Conservation (phyloP, 495 filamentous ascomycete genomes). For the Saxophila tyrrhenica region DNA sequence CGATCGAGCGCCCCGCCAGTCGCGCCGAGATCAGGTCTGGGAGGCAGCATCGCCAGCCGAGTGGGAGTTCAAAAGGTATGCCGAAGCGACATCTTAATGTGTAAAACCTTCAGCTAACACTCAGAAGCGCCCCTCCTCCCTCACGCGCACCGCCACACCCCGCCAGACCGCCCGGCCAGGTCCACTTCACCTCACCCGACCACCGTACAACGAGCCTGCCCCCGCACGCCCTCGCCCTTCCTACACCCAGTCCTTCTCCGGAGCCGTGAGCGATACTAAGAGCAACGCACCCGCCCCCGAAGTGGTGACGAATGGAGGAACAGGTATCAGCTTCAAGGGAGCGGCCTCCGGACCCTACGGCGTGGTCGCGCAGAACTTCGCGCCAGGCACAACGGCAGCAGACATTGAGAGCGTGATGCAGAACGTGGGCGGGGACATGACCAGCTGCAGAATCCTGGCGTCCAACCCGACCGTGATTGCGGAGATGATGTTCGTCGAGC, state of each 20-base stretch:
- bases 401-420: conserved; percentile 85
- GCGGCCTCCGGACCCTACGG: conserved; percentile 60
- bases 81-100: neutral
- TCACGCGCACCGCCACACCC: conserved; percentile 1
- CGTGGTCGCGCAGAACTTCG: conserved; percentile 84
- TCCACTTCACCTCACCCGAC: conserved; percentile 27
- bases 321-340: conserved; percentile 60
- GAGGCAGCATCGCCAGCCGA: conserved; percentile 54
- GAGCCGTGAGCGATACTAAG: conserved; percentile 10
- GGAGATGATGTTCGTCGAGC: conserved; percentile 72
- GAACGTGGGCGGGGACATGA: conserved; percentile 56
- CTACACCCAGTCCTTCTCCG: conserved; percentile 25
- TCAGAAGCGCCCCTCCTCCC: conserved; percentile 6
- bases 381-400: conserved; percentile 81
- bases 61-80: conserved; percentile 61
- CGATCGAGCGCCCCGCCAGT: conserved; percentile 45
- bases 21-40: conserved; percentile 12
- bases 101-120: neutral
- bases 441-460: conserved; percentile 59
- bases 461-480: conserved; percentile 68
- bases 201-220: conserved; percentile 44
- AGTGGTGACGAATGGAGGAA: conserved; percentile 32
- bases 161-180: conserved; percentile 33
- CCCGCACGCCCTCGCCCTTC: conserved; percentile 19
- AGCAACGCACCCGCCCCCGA: conserved; percentile 5